Evolutionary conservation across 371 early-diverging fungal genomes (phyloP).

Genomic region (Mucor velutinosus): DNA sequence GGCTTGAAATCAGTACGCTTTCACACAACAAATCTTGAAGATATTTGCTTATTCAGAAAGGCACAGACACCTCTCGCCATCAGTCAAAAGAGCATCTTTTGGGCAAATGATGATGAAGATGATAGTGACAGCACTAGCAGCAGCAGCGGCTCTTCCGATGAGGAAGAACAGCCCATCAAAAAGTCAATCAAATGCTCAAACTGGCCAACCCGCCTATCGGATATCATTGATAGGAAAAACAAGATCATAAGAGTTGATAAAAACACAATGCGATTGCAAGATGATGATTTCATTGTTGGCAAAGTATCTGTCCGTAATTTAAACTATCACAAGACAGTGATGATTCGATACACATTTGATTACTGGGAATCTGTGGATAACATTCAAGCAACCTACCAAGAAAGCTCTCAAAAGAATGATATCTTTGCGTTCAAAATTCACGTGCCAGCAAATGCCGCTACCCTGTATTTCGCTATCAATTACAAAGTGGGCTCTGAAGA

Average conservation of each 20-base stretch:
- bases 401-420: slow-evolving; percentile 15
- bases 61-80: slow-evolving; percentile 27
- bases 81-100: slow-evolving; percentile 19
- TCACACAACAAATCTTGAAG: slow-evolving; percentile 19
- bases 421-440: slow-evolving; percentile 23
- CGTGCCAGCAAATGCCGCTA: slow-evolving; percentile 32
- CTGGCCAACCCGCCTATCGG: slow-evolving; percentile 22
- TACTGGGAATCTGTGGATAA: slow-evolving; percentile 59
- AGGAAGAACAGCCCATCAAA: slow-evolving; percentile 3
- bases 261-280: neutral
- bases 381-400: slow-evolving; percentile 13
- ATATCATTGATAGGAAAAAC: slow-evolving; percentile 27
- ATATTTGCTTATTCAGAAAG: slow-evolving; percentile 29
- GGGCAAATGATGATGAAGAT: slow-evolving; percentile 26
- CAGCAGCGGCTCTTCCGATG: neutral
- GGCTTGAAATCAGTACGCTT: slow-evolving; percentile 28
- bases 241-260: slow-evolving; percentile 25
- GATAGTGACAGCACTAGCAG: neutral
- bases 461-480: slow-evolving; percentile 36
- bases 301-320: slow-evolving; percentile 70
- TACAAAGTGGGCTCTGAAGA: slow-evolving; percentile 34
- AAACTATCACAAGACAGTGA: slow-evolving; percentile 69
- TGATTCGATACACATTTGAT: slow-evolving; percentile 66
- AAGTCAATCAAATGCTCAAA: slow-evolving; percentile 13
- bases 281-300: slow-evolving; percentile 27